Conservation (phyloP, 371 early-diverging fungal species). For the Sporodiniella umbellata region DNA sequence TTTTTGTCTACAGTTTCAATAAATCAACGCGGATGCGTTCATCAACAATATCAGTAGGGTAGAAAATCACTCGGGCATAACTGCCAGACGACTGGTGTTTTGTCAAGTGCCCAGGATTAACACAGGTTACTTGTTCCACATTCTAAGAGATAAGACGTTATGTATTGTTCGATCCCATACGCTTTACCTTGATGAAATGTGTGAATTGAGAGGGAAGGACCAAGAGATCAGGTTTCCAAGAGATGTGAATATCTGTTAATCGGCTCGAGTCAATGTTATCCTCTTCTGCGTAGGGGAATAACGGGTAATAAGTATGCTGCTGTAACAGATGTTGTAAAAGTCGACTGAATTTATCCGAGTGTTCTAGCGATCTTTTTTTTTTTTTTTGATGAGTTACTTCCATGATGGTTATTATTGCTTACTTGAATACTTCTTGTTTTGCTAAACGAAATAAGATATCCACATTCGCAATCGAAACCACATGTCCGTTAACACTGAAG, state of each 20-base stretch:
- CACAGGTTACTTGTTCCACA: conserved; percentile 65
- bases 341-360: conserved; percentile 62
- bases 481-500: conserved; percentile 76
- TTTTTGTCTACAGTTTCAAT: conserved; percentile 57
- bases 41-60: conserved; percentile 40
- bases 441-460: conserved; percentile 71
- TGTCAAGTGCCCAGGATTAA: conserved; percentile 79
- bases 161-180: no score
- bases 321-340: conserved; percentile 68
- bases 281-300: conserved; percentile 65
- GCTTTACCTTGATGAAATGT: conserved; percentile 56
- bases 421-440: conserved; percentile 61
- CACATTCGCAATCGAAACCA: conserved; percentile 66
- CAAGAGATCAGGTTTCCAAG: conserved; percentile 75
- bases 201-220: conserved; percentile 71
- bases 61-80: conserved; percentile 67
- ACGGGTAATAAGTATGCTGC: conserved; percentile 82
- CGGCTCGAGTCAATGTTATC: conserved; percentile 57
- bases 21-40: conserved; percentile 62
- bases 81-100: conserved; percentile 70
- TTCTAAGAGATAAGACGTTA: no score
- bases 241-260: conserved; percentile 44
- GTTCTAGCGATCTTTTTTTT: conserved; percentile 12
- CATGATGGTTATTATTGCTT: conserved; percentile 2
- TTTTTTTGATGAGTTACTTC: background rate